Conservation (phyloP, 2,329 filamentous ascomycete species). For the Fusarium neocosmosporiellum region DNA sequence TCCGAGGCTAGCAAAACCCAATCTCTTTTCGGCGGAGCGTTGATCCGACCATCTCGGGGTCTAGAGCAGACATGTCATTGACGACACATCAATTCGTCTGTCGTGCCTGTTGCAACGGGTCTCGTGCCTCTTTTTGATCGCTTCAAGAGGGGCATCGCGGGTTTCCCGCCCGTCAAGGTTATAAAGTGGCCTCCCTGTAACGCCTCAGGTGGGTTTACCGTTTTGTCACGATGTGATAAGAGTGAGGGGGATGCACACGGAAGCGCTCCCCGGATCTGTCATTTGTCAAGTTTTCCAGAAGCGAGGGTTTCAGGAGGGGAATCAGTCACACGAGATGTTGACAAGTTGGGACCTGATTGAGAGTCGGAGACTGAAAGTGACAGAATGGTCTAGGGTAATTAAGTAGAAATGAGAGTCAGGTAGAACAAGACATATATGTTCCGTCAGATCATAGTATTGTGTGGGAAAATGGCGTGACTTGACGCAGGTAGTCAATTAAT, state of each 20-base stretch:
- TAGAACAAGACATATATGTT: background rate
- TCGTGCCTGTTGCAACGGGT: background rate
- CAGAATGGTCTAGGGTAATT: background rate
- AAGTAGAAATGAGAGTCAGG: background rate
- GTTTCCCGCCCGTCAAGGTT: background rate
- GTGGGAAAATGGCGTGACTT: background rate
- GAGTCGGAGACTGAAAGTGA: background rate
- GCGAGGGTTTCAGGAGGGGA: background rate
- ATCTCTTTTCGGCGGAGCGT: background rate
- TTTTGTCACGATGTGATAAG: conserved; percentile 1
- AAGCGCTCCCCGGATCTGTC: background rate
- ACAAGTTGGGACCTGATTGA: background rate
- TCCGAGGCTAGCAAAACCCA: background rate
- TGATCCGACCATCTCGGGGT: background rate
- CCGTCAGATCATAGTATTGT: background rate
- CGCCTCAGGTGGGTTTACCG: background rate
- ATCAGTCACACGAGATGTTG: background rate
- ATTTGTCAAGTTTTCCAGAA: background rate
- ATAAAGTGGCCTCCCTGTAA: background rate
- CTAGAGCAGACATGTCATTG: background rate
- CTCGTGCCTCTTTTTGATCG: background rate
- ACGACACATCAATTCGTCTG: background rate
- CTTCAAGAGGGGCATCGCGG: background rate
- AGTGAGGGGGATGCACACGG: conserved; percentile 2
- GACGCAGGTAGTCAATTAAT: background rate